These are phyloP conservation scores for Ganoderma leucocontextum DNA, from an alignment of 1,284 basidiomycete species.

Conservation along the genomic window DNA sequence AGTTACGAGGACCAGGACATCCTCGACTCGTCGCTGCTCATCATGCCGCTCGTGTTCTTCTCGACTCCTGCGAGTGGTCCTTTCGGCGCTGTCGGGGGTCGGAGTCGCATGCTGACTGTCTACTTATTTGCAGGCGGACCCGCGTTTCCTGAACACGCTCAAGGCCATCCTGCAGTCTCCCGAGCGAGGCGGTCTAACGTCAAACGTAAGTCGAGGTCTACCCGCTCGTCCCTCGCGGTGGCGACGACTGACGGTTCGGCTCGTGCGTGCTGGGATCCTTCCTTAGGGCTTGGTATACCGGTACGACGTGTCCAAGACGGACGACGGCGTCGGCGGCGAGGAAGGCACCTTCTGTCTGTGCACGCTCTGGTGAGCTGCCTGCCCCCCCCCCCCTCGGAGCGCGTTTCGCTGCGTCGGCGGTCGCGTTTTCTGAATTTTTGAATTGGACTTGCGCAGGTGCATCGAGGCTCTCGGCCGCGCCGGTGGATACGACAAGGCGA, in stretches of 20 bases:
- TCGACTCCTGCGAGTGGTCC: slow-evolving; percentile 64
- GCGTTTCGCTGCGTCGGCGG: no score
- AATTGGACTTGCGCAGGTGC: slow-evolving; percentile 55
- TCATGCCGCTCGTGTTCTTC: slow-evolving; percentile 92
- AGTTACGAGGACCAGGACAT: slow-evolving; percentile 79
- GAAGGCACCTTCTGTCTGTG: slow-evolving; percentile 88
- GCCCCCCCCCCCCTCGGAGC: no score
- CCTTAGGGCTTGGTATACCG: slow-evolving; percentile 75
- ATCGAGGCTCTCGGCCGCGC: slow-evolving; percentile 89
- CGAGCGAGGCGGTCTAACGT: slow-evolving; percentile 87
- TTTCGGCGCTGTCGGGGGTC: slow-evolving; percentile 14
- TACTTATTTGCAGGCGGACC: slow-evolving; percentile 68
- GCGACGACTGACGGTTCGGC: not conserved
- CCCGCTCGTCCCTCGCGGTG: not conserved
- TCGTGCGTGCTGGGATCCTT: no score
- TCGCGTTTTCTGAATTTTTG: not conserved
- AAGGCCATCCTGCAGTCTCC: slow-evolving; percentile 84
- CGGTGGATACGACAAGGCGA: slow-evolving; percentile 74
- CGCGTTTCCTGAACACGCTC: slow-evolving; percentile 85
- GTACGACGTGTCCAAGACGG: slow-evolving; percentile 82
- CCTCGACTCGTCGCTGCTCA: slow-evolving; percentile 78
- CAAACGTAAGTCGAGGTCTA: slow-evolving; percentile 65
- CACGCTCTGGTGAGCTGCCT: slow-evolving; percentile 68
- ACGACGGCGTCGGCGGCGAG: slow-evolving; percentile 93
- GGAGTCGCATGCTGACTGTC: not conserved